These are phyloP conservation scores for Psidium guajava DNA, from an alignment of 345 rosid species.

Conservation along the genomic window DNA sequence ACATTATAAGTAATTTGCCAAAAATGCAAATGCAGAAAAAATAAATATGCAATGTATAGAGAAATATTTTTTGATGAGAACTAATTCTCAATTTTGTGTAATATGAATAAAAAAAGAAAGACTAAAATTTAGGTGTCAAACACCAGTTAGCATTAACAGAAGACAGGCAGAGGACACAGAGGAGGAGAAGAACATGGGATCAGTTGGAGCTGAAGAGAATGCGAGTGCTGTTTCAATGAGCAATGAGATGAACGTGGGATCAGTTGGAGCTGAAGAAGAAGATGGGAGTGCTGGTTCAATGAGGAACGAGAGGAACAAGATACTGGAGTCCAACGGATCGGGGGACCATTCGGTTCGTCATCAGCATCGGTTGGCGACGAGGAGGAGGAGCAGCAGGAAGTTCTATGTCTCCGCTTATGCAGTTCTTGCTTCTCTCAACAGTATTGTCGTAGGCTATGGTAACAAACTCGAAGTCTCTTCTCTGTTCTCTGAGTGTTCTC, in stretches of 20 bases:
- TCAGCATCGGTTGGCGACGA: constrained; percentile 19
- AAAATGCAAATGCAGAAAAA: too few relatives aligned
- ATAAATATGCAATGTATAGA: too few relatives aligned
- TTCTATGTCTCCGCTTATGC: constrained; percentile 60
- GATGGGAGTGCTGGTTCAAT: constrained; percentile 6
- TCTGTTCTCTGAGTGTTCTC: neutral
- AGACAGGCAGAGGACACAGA: neutral
- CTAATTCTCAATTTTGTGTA: too few relatives aligned
- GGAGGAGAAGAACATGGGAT: constrained; percentile 8
- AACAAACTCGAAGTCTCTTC: neutral
- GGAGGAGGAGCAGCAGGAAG: constrained; percentile 11
- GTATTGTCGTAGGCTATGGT: constrained; percentile 84
- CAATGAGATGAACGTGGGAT: neutral
- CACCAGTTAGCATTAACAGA: neutral
- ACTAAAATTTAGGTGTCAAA: too few relatives aligned
- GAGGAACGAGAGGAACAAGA: constrained; percentile 49
- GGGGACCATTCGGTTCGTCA: constrained; percentile 6
- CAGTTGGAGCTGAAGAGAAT: constrained; percentile 45
- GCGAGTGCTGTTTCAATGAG: constrained; percentile 18
- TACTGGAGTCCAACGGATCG: constrained; percentile 41
- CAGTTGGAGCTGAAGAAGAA: neutral
- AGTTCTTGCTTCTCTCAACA: constrained; percentile 73
- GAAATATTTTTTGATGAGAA: too few relatives aligned
- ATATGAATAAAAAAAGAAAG: too few relatives aligned
- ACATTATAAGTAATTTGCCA: too few relatives aligned